phyloP scores from a whole-genome alignment of 1,139 yeast genomes.

The Kodamaea fungicola region DNA sequence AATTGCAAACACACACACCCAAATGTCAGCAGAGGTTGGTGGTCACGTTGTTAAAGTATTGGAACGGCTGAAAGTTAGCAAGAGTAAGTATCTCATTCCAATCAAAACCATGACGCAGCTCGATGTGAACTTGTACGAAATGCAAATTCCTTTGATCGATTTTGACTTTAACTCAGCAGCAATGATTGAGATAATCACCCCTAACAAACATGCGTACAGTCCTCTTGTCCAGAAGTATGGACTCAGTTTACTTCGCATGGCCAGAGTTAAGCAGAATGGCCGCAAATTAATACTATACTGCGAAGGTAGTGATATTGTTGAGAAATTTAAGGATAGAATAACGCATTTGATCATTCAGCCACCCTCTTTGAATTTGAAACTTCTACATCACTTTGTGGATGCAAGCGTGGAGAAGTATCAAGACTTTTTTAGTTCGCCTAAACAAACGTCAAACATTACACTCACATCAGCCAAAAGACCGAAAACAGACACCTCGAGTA shows the following conservation, averaged over 20 bases:
- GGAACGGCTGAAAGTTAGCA: conserved; percentile 21
- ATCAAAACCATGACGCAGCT: conserved; percentile 1
- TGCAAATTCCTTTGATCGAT: background rate
- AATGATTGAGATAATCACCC: conserved; percentile 26
- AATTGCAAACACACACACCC: conserved; percentile 2
- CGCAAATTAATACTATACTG: conserved; percentile 5
- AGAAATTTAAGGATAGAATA: conserved; percentile 10
- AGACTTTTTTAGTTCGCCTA: too few relatives aligned
- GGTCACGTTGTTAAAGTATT: conserved; percentile 21
- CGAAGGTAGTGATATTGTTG: conserved; percentile 5
- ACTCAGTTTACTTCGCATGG: conserved; percentile 15
- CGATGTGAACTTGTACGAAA: conserved; percentile 1
- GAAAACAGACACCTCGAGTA: background rate
- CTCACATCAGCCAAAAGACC: background rate
- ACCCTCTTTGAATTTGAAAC: background rate
- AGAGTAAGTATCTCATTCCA: conserved; percentile 26
- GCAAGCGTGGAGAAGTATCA: background rate
- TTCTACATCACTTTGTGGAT: background rate
- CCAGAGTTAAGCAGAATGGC: conserved; percentile 8
- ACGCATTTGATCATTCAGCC: conserved; percentile 11
- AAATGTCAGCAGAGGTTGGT: conserved; percentile 7
- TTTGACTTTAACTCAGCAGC: conserved; percentile 9
- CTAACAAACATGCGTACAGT: conserved; percentile 25
- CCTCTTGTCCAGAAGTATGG: conserved; percentile 25
- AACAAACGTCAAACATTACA: background rate